phyloP scores from a whole-genome alignment of 257 asterid genomes.

The Fraxinus anomala region DNA sequence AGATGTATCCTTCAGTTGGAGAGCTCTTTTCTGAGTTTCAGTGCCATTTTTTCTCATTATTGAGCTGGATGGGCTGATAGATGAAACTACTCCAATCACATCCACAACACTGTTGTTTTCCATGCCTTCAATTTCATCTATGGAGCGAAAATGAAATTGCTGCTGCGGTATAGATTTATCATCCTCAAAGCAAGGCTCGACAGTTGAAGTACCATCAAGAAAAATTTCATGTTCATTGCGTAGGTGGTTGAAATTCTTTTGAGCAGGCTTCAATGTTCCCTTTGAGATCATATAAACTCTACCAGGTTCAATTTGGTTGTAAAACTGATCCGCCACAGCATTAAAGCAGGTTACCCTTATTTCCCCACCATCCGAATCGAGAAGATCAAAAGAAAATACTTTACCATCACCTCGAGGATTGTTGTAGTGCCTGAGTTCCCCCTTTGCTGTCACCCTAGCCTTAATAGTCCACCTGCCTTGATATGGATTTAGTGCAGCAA shows the following conservation, averaged over 20 bases:
- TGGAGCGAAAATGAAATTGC: slow-evolving; percentile 76
- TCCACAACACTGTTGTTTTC: slow-evolving; percentile 68
- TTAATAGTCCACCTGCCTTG: slow-evolving; percentile 90
- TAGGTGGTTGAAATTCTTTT: slow-evolving; percentile 76
- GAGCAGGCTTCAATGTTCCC: slow-evolving; percentile 72
- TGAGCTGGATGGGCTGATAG: slow-evolving; percentile 68
- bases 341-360: slow-evolving; percentile 93
- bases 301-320: slow-evolving; percentile 66
- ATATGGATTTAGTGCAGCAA: slow-evolving; percentile 83
- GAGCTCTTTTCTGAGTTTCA: slow-evolving; percentile 74
- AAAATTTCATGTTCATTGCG: slow-evolving; percentile 74
- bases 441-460: slow-evolving; percentile 85
- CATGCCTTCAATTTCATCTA: slow-evolving; percentile 69
- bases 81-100: slow-evolving; percentile 74
- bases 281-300: slow-evolving; percentile 71
- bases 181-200: slow-evolving; percentile 75
- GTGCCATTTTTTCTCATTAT: slow-evolving; percentile 82
- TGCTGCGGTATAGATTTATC: slow-evolving; percentile 72
- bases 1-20: slow-evolving; percentile 87
- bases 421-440: slow-evolving; percentile 71
- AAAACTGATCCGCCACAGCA: slow-evolving; percentile 80
- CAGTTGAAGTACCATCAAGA: slow-evolving; percentile 38
- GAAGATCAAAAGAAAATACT: slow-evolving; percentile 92
- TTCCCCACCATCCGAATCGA: slow-evolving; percentile 91
- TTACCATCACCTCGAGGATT: slow-evolving; percentile 86